Evolutionary conservation across 306 rosid genomes (phyloP), one percentile per base, ranked within the genome.

Genomic region (Senna siamea): DNA sequence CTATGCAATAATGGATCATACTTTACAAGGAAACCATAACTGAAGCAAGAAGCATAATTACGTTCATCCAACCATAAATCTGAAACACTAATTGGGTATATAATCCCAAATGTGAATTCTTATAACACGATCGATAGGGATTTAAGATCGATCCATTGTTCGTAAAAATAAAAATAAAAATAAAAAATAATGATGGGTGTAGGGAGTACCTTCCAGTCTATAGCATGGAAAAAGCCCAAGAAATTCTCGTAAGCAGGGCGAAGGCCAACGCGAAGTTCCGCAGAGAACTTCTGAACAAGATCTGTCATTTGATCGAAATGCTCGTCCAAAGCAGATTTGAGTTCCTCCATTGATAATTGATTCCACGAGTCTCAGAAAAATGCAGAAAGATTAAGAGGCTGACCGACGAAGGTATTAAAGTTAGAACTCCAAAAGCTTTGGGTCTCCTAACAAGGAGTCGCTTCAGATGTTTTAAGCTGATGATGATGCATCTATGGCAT

Each of bases 191-290:
- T 0, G 7, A 3, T 1, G 30, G 32, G 17, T 17, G 19, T 18
- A 5, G 38, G 37, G 2, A 11, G 44, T 6, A 91, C 98, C 97
- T 85, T 89, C 97, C 98, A 94, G 81, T 91, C 85, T 76, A 94
- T 84, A 54, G 98, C 93, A 61, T 91, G 93, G 80, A 94, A 94
- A 81, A 94, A 94, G 3, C 97, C 97, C 6, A 91, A 28, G 55
- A 94, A 91, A 53, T 88, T 91, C 18, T 94, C 97, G 2, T 69
- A 59, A 19, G 97, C 97, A 9, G 97, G 98, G 17, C 79, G 82
- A 7, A 94, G 72, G 70, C 86, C 89, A 28, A 85, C 26, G 71
- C 95, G 95, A 80, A 94, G 86, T 38, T 94, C 98, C 0, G 87
- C 78, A 34, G 97, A 88, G 48, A 94, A 18, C 67, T 85, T 88